A percentile compares a stretch with the other conserved stretches of the same genome.
phyloP scores from a whole-genome alignment of 1,139 yeast species.

The Wickerhamomyces sp. region DNA sequence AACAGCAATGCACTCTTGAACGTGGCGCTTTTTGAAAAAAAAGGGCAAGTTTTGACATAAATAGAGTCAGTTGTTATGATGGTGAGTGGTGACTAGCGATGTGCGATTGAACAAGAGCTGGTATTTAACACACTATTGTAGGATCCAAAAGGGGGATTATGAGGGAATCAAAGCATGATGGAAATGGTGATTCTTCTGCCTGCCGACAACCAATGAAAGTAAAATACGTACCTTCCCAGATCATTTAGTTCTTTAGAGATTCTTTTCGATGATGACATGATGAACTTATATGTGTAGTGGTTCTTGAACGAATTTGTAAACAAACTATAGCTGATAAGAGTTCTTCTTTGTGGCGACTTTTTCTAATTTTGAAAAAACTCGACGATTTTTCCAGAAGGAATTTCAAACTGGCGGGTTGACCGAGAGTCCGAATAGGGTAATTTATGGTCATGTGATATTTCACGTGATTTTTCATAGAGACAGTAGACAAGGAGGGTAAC shows the following conservation, averaged over 20 bases:
- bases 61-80: too few relatives aligned
- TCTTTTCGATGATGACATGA: conserved; percentile 80
- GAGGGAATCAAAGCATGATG: not conserved
- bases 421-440: not conserved
- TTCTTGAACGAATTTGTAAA: not conserved
- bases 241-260: conserved; percentile 93
- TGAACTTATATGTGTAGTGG: not conserved
- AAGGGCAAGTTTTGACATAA: too few relatives aligned
- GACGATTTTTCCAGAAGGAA: not conserved
- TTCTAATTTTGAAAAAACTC: not conserved
- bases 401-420: not conserved
- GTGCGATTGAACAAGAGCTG: not conserved
- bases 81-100: too few relatives aligned
- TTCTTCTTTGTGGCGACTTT: conserved; percentile 1
- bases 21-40: too few relatives aligned
- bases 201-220: not conserved
- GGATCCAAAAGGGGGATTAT: not conserved
- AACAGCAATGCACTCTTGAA: not conserved
- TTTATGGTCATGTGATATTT: not conserved
- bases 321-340: not conserved
- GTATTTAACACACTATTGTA: not conserved
- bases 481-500: too few relatives aligned
- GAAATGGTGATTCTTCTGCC: not conserved
- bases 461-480: too few relatives aligned
- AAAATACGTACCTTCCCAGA: conserved; percentile 74